phyloP scores from a whole-genome alignment of 192 early-diverging fungal genomes.

The Backusella macrospora region DNA sequence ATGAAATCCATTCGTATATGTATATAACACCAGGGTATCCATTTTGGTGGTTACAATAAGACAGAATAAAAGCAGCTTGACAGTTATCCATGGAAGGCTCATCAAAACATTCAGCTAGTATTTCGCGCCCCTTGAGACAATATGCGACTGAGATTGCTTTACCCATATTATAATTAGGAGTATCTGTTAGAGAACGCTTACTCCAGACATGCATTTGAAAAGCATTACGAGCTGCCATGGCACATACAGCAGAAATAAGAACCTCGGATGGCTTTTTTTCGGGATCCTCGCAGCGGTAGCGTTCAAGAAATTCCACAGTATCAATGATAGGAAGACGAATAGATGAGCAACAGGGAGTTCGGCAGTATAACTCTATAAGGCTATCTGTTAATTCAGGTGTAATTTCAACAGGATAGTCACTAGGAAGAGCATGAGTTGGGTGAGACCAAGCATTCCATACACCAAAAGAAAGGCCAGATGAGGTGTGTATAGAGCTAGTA shows the following conservation, averaged over 20 bases:
- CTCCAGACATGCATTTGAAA: conserved; percentile 46
- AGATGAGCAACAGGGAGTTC: conserved; percentile 41
- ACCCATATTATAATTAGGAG: conserved; percentile 44
- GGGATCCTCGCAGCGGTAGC: conserved; percentile 30
- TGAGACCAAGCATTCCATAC: conserved; percentile 42
- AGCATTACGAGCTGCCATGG: conserved; percentile 44
- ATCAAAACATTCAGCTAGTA: conserved; percentile 42
- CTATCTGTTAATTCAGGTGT: conserved; percentile 40
- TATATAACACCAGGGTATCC: conserved; percentile 36
- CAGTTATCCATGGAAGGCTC: conserved; percentile 38
- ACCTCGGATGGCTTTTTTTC: conserved; percentile 29
- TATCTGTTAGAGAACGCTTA: conserved; percentile 25
- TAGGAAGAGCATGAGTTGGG: conserved; percentile 34
- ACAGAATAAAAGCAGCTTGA: conserved; percentile 40
- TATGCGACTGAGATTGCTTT: conserved; percentile 42
- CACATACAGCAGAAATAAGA: conserved; percentile 39
- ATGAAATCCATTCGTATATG: conserved; percentile 45
- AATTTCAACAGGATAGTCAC: conserved; percentile 42
- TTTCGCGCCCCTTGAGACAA: conserved; percentile 37
- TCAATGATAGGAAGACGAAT: conserved; percentile 40
- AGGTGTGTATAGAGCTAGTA: conserved; percentile 21
- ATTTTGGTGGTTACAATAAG: conserved; percentile 44
- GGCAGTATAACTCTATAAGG: conserved; percentile 37
- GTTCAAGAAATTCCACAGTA: conserved; percentile 25
- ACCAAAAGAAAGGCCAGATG: conserved; percentile 35